A percentile compares a stretch with the other conserved stretches of the same genome.
These are phyloP conservation scores for Fusarium albosuccineum DNA, from an alignment of 2,329 filamentous ascomycete genomes.

Conservation along the genomic window DNA sequence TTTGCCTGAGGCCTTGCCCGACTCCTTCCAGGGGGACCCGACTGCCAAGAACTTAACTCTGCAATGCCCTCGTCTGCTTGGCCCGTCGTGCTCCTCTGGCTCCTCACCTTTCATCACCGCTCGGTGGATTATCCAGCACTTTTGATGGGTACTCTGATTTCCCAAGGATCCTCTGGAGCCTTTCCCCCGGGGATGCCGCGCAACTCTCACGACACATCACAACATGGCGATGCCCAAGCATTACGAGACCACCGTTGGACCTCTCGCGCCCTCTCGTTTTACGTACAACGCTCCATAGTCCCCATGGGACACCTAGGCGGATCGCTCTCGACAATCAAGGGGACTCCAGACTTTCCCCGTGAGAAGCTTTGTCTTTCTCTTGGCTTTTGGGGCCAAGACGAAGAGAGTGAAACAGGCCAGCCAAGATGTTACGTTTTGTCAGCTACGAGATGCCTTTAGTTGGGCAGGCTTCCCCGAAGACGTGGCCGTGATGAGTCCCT, in stretches of 20 bases:
- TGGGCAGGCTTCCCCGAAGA: neutral
- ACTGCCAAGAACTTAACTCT: conserved; percentile 21
- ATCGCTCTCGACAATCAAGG: conserved; percentile 19
- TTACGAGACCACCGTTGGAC: conserved; percentile 16
- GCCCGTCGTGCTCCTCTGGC: neutral
- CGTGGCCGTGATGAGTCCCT: conserved; percentile 15
- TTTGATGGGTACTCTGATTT: conserved; percentile 5
- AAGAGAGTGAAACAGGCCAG: neutral
- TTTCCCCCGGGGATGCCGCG: neutral
- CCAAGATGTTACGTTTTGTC: conserved; percentile 4
- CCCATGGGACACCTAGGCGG: conserved; percentile 41
- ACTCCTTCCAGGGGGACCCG: conserved; percentile 14
- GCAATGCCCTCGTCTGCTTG: neutral
- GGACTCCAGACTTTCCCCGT: conserved; percentile 40
- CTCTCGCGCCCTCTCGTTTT: conserved; percentile 23
- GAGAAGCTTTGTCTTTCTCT: conserved; percentile 8
- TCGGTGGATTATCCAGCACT: conserved; percentile 1
- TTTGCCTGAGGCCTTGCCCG: conserved; percentile 21
- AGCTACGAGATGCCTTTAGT: neutral
- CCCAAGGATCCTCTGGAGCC: conserved; percentile 7
- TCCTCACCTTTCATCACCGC: conserved; percentile 4
- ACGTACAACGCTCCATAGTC: conserved; percentile 43
- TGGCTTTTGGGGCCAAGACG: conserved; percentile 8
- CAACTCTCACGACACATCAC: neutral
- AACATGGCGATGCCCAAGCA: conserved; percentile 1